phyloP scores from a whole-genome alignment of 805 yeast genomes.

The Yamadazyma philogaea region DNA sequence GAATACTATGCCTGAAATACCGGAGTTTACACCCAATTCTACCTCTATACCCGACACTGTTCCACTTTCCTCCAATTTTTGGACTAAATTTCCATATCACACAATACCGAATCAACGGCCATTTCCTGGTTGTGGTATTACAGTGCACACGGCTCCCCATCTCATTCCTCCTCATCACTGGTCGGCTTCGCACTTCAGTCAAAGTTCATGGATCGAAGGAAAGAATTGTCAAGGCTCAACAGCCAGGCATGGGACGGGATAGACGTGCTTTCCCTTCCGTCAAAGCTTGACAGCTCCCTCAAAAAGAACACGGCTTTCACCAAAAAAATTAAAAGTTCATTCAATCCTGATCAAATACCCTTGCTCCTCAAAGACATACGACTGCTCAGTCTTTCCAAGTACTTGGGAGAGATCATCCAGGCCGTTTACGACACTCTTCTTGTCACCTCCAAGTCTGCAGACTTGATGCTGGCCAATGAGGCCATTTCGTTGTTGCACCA shows the following conservation, averaged over 20 bases:
- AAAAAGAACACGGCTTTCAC: constrained; percentile 82
- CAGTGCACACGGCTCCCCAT: not conserved
- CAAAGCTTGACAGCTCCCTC: constrained; percentile 65
- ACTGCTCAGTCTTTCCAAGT: constrained; percentile 66
- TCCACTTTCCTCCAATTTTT: too few species aligned
- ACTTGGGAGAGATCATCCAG: constrained; percentile 63
- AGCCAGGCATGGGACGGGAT: constrained; percentile 54
- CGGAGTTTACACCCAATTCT: too few species aligned
- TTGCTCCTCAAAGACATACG: constrained; percentile 58
- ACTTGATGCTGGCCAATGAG: constrained; percentile 61
- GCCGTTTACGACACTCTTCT: constrained; percentile 62
- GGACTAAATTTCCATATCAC: too few species aligned
- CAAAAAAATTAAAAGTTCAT: constrained; percentile 55
- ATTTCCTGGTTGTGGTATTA: too few species aligned
- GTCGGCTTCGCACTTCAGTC: constrained; percentile 1
- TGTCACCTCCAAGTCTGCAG: constrained; percentile 52
- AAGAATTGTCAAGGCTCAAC: constrained; percentile 36
- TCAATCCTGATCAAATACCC: constrained; percentile 49
- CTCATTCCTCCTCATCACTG: too few species aligned
- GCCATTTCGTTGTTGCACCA: constrained; percentile 74
- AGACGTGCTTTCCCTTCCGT: constrained; percentile 12
- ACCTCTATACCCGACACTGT: too few species aligned
- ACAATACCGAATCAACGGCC: too few species aligned
- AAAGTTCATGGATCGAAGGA: not conserved
- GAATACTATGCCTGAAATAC: too few species aligned